phyloP scores from a whole-genome alignment of 139 green algal genomes.

The Chlamydomonas sphaeroides region DNA sequence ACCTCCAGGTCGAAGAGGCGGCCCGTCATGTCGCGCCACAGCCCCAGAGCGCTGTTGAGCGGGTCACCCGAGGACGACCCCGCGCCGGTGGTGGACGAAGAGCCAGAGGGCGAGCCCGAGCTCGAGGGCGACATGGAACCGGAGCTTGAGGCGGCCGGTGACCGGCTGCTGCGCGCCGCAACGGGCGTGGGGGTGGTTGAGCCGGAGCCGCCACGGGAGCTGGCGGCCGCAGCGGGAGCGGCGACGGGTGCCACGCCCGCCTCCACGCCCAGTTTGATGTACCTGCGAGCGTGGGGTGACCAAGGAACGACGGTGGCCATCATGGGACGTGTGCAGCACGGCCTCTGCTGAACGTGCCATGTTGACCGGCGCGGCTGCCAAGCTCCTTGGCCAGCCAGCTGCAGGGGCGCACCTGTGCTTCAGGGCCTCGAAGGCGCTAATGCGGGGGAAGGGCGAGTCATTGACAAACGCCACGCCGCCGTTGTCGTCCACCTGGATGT shows the following conservation, averaged over 20 bases:
- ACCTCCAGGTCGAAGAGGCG: slow-evolving; percentile 83
- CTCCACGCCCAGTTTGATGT: slow-evolving; percentile 19
- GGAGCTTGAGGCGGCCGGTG: too few relatives aligned
- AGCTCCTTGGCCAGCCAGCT: background rate
- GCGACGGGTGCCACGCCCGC: background rate
- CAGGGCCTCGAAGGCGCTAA: slow-evolving; percentile 50
- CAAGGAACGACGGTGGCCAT: too few relatives aligned
- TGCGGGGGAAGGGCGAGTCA: slow-evolving; percentile 45
- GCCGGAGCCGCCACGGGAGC: background rate
- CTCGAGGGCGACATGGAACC: too few relatives aligned
- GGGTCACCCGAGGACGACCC: too few relatives aligned
- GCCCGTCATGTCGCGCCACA: slow-evolving; percentile 56
- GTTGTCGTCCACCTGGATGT: slow-evolving; percentile 48
- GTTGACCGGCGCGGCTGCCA: background rate
- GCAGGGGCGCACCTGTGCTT: slow-evolving; percentile 50
- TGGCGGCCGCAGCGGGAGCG: background rate
- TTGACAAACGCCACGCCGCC: slow-evolving; percentile 52
- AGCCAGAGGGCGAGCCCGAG: too few relatives aligned
- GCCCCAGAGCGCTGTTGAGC: slow-evolving; percentile 39
- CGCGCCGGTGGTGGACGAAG: background rate
- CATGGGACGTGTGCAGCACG: too few relatives aligned
- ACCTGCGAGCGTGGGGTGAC: too few relatives aligned
- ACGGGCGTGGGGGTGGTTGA: background rate
- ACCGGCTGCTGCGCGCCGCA: too few relatives aligned
- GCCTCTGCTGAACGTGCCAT: too few relatives aligned